Base-by-base conservation (phyloP, 148 eudicot genomes). In the Rhododendron henanense region DNA sequence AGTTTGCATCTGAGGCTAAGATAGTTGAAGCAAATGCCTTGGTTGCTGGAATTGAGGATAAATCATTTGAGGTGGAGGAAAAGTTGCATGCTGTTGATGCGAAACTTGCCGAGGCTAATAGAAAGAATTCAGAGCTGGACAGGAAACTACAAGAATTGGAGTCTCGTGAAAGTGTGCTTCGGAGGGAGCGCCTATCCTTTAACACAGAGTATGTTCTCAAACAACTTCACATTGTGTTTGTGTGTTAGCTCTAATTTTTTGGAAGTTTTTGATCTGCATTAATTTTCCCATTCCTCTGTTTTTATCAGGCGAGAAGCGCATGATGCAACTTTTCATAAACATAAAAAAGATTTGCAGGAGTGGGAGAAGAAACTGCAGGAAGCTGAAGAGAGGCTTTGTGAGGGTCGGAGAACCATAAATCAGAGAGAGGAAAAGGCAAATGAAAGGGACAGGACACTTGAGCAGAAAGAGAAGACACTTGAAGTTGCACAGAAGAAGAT, bases 321-420 rank as follows among this genome's bases (percentile, higher is more conserved):
- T 85, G 96, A 93, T 78, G 85, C 90, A 35, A 87, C 87, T 83
- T 82, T 88, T 45, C 86, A 85, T 50, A 95, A 91, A 87, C 93
- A 94, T 78, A 95, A 93, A 88, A 88, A 93, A 80, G 99, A 93
- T 89, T 73, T 97, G 85, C 81, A 79, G 53, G 93, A 92, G 51
- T 93, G 98, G 99, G 99, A 95, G 89, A 93, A 86, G 82, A 94
- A 92, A 78, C 87, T 97, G 81, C 98, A 97, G 84, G 98, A 94
- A 84, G 90, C 88, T 33, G 99, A 97, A 90, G 94, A 91, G 88
- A 91, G 91, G 84, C 87, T 95, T 47, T 90, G 92, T 83, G 93
- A 92, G 87, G 88, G 88, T 83, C 88, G 98, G 81, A 93, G 96
- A 88, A 82, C 84, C 69, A 85, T 92, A 31, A 91, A 89, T 86